Evolutionary conservation across 257 asterid species (phyloP).

Genomic region (Solanum microdontum): DNA sequence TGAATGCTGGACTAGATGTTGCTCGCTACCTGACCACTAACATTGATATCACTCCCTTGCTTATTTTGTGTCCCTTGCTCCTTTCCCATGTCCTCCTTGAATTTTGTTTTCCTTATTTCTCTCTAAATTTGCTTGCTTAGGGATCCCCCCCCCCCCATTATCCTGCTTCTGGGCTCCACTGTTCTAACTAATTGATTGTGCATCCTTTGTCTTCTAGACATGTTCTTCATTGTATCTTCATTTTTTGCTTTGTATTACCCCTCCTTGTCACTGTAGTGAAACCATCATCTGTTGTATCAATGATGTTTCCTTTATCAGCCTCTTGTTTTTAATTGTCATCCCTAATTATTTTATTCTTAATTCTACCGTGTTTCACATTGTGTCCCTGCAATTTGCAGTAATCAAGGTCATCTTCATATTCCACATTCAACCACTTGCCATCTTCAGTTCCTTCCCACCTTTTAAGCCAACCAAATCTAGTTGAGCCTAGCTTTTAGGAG

Average conservation of each 20-base stretch:
- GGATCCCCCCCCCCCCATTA: neutral
- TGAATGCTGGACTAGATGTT: neutral
- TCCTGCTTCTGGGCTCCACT: neutral
- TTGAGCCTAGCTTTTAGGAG: neutral
- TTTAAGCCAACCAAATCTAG: neutral
- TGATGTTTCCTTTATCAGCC: neutral
- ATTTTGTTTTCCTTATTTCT: neutral
- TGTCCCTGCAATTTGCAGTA: neutral
- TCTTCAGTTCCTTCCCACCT: neutral
- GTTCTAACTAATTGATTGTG: neutral
- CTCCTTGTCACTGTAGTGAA: neutral
- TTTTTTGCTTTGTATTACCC: neutral
- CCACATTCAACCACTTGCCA: neutral
- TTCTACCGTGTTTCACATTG: neutral
- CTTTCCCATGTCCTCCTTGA: neutral
- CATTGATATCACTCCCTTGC: neutral
- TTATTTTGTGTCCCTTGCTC: neutral
- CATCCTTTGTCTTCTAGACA: neutral
- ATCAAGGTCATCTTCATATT: neutral
- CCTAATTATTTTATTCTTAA: neutral
- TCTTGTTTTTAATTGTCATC: neutral
- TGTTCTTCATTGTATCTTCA: neutral
- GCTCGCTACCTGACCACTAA: neutral
- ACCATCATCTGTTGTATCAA: neutral
- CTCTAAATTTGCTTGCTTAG: neutral